Evolutionary conservation across 1,139 yeast species (phyloP), one percentile per base, ranked within the genome.

Genomic region (Pichia sp.): DNA sequence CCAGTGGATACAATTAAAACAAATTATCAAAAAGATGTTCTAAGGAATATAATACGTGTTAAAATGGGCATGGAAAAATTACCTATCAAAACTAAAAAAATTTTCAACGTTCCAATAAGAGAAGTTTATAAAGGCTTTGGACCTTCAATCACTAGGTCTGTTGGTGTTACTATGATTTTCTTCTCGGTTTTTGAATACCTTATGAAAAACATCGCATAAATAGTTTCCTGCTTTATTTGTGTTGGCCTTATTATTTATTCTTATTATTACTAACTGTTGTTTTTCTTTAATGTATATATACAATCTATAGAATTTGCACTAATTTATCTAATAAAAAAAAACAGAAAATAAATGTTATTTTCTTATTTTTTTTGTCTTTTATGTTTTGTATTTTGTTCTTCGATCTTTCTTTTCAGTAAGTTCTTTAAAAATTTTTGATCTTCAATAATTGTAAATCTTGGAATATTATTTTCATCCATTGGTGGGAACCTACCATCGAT

Each of bases 1-100:
- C 96, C 96, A 0, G 63, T 88, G 3, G 96, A 87, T 62, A 86
- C 95, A 0, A 71, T 82, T 52, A 87, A 88, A 62, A 79, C 90
- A 1, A 72, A 82, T 51, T 73, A 79, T 42, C 96, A 87, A 62
- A 77, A 84, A 50, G 94, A 86, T 57, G 73, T 83, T 11, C 85
- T 86, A 35, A 71, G 82, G 22, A 79, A 80, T 55, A 79, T 82
- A n/a, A 67, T 84, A 46, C 66, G 86, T 40, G 67, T 65, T 44
- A 68, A 69, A 49, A 69, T 72, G 46, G 81, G 82, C 0, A 60
- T 72, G 35, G 63, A 62, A 3, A 71, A 70, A 25, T 48, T 68
- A 13, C 70, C 72, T 0, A 51, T 63, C 3, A 60, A 60, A n/a
- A 47, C 59, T 1, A 63, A 76, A 41, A 62, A 61, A 36, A 16